Evolutionary conservation across 169 alveolate species (phyloP).

Genomic region (Babesia bovis): DNA sequence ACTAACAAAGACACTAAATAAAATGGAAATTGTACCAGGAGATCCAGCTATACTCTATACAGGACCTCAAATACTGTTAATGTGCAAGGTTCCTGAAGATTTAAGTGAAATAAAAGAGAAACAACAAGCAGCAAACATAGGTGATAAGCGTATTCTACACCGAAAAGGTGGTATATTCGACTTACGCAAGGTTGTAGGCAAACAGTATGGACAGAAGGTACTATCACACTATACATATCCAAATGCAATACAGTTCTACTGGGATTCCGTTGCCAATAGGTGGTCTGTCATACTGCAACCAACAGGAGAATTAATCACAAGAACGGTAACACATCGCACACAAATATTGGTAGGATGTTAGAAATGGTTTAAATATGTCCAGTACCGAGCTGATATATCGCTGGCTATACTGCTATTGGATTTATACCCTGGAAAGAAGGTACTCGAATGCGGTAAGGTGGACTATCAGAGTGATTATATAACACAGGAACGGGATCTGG

Average conservation of each 20-base stretch:
- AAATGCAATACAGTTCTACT: constrained; percentile 32
- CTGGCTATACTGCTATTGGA: constrained; percentile 82
- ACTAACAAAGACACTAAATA: not conserved
- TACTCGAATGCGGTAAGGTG: constrained; percentile 82
- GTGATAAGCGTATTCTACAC: constrained; percentile 50
- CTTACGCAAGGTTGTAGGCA: constrained; percentile 46
- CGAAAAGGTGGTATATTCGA: constrained; percentile 62
- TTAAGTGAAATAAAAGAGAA: constrained; percentile 17
- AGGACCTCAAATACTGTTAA: constrained; percentile 54
- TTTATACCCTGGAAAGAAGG: constrained; percentile 83
- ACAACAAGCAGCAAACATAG: constrained; percentile 60
- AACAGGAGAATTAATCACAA: constrained; percentile 80
- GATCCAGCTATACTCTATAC: constrained; percentile 54
- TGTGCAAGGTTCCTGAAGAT: constrained; percentile 40
- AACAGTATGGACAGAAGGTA: constrained; percentile 61
- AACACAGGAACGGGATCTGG: constrained; percentile 87
- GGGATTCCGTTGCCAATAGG: constrained; percentile 50
- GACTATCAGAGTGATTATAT: not conserved
- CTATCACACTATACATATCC: not conserved
- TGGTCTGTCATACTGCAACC: constrained; percentile 76
- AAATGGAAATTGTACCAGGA: constrained; percentile 49
- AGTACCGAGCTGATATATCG: constrained; percentile 88
- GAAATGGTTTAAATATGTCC: not conserved
- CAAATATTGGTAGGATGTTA: constrained; percentile 74
- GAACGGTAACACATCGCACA: constrained; percentile 78